Conservation (phyloP, 2,329 filamentous ascomycete genomes). For the Kalaharituber pfeilii region DNA sequence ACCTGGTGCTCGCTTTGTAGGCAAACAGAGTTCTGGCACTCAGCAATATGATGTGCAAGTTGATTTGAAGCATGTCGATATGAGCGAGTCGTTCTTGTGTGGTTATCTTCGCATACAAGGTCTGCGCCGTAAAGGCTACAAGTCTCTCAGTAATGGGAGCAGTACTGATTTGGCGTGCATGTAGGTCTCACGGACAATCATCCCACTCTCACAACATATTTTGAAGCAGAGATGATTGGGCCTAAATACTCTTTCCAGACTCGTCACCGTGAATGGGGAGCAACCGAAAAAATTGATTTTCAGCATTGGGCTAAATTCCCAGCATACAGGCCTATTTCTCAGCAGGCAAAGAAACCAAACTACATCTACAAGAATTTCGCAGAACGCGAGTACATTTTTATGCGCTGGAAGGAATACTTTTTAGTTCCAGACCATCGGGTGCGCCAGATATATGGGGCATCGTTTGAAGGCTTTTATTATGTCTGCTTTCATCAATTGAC, state of each 20-base stretch:
- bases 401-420: constrained; percentile 99
- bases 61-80: constrained; percentile 89
- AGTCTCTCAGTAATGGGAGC: neutral
- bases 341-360: constrained; percentile 41
- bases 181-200: constrained; percentile 85
- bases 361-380: constrained; percentile 50
- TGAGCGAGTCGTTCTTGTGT: constrained; percentile 84
- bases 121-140: constrained; percentile 29
- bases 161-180: constrained; percentile 8
- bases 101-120: constrained; percentile 93
- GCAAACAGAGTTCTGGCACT: constrained; percentile 82
- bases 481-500: constrained; percentile 93
- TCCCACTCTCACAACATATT: constrained; percentile 93
- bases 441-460: constrained; percentile 76
- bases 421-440: constrained; percentile 89
- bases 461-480: constrained; percentile 97
- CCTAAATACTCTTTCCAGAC: constrained; percentile 89
- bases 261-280: constrained; percentile 76
- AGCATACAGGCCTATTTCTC: constrained; percentile 58
- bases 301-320: constrained; percentile 85
- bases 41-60: constrained; percentile 93
- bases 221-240: constrained; percentile 95
- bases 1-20: constrained; percentile 71
- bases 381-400: constrained; percentile 80
- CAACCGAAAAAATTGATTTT: constrained; percentile 75